phyloP scores from a whole-genome alignment of 129 eudicot genomes.

The Pittosporum tobira region DNA sequence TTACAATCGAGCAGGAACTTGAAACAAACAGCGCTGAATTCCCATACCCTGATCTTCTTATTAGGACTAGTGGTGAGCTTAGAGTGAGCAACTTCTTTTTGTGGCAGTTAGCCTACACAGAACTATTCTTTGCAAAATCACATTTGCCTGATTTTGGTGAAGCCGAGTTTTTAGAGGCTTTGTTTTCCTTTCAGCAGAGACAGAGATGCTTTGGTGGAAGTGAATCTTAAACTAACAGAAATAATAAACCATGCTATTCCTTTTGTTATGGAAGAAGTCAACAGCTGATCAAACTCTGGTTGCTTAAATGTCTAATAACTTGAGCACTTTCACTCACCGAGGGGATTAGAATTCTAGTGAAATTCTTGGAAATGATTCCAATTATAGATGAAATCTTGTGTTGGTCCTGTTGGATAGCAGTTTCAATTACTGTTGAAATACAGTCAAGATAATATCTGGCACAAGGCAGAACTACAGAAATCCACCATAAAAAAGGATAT shows the following conservation, averaged over 20 bases:
- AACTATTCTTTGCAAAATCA: slow-evolving; percentile 38
- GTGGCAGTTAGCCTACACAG: slow-evolving; percentile 74
- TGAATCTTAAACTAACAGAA: neutral
- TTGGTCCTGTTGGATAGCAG: too few species aligned
- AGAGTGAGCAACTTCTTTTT: slow-evolving; percentile 64
- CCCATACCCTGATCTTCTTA: slow-evolving; percentile 59
- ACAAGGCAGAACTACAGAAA: neutral
- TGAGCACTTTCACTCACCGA: neutral
- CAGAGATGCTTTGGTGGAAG: slow-evolving; percentile 54
- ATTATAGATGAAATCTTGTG: too few species aligned
- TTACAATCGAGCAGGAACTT: slow-evolving; percentile 40
- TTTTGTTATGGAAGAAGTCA: neutral
- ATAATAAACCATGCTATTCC: neutral
- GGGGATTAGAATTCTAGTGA: neutral
- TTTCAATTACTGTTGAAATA: too few species aligned
- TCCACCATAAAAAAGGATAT: too few species aligned
- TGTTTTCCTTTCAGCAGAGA: slow-evolving; percentile 46
- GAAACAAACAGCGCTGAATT: slow-evolving; percentile 32
- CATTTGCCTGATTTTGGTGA: slow-evolving; percentile 82
- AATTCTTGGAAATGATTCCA: neutral
- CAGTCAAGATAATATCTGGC: neutral
- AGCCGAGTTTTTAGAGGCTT: slow-evolving; percentile 45
- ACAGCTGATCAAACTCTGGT: neutral
- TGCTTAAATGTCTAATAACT: neutral
- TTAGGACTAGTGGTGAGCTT: slow-evolving; percentile 66